Evolutionary conservation across 78 protist species (phyloP), one percentile per base, ranked within the genome.

Genomic region (Chrysochromulina tobinii): DNA sequence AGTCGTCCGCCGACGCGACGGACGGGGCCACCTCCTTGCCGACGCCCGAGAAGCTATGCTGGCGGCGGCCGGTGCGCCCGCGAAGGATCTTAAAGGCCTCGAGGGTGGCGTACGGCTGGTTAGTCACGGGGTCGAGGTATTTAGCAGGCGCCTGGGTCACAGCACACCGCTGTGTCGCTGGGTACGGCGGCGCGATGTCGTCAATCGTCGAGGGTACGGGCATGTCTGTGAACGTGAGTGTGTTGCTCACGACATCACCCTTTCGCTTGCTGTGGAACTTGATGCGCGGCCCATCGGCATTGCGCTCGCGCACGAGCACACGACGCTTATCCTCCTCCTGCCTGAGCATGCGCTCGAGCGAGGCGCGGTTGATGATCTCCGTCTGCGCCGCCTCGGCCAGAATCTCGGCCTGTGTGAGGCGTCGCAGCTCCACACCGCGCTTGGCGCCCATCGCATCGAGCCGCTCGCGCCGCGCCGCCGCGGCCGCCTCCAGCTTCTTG

Each of bases 351-450:
- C 1, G 2, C 87, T 79, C 64, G 23, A 79, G 61, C 87, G 87
- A 79, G 15, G 87, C 87, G 17, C 61, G 58, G 61, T 79, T 79
- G 87, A 79, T 79, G 64, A 79, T 51, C 61, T 79, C 87, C 50
- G 87, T 79, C 87, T 79, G 87, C 87, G 3, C 6, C 64, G 64
- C 87, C 87, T 79, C 87, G 6, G 87, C 87, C 9, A 79, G 48
- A 5, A 79, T 8, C 50, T 79, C 87, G 64, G 51, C 87, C 61
- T 79, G 87, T 18, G 87, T 79, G 50, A 79, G 87, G 5, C 87
- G 25, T n/a, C 61, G 64, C 23, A 79, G 8, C 64, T 79, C 87
- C 18, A 75, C 83, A n/a, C 83, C 83, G 58, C 21, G 3, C 27
- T 4, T 50, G 27, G 14, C 51, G 5, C 12, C 25, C 58, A 54